phyloP scores from a whole-genome alignment of 2,329 filamentous ascomycete species.

The Bipolaris victoriae region DNA sequence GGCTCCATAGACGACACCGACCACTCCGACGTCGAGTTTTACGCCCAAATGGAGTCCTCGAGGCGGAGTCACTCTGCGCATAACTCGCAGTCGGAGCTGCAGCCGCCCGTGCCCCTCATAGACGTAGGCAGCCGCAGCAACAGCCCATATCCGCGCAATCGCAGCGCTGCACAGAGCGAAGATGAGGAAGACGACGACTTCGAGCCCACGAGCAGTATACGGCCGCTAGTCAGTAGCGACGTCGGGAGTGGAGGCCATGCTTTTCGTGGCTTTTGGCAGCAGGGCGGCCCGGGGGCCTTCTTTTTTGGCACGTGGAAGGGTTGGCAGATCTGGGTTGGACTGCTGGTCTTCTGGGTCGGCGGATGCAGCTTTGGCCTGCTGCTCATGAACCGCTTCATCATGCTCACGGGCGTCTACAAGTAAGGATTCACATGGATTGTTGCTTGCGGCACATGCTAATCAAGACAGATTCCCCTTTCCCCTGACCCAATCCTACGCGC shows the following conservation, averaged over 20 bases:
- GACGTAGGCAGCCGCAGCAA: constrained; percentile 52
- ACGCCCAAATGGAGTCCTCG: constrained; percentile 38
- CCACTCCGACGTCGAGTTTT: constrained; percentile 43
- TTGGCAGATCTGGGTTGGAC: constrained; percentile 56
- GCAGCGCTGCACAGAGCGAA: constrained; percentile 53
- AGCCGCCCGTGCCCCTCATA: constrained; percentile 53
- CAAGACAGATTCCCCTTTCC: constrained; percentile 58
- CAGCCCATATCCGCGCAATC: constrained; percentile 52
- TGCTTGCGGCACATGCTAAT: constrained; percentile 22
- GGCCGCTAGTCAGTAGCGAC: constrained; percentile 47
- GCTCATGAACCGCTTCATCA: constrained; percentile 59
- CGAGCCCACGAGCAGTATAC: constrained; percentile 46
- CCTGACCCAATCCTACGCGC: constrained; percentile 57
- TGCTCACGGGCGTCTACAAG: constrained; percentile 57
- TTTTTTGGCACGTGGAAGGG: constrained; percentile 56
- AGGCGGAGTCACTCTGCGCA: constrained; percentile 36
- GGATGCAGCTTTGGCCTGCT: constrained; percentile 56
- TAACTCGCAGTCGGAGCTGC: constrained; percentile 47
- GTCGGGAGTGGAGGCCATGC: constrained; percentile 31
- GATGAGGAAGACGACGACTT: constrained; percentile 57
- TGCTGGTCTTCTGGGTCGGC: constrained; percentile 57
- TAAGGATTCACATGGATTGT: constrained; percentile 17
- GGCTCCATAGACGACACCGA: constrained; percentile 50
- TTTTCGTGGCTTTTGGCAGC: constrained; percentile 39
- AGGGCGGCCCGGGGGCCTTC: constrained; percentile 56